phyloP scores from a whole-genome alignment of 495 filamentous ascomycete species.

The Massariosphaeria phaeospora region DNA sequence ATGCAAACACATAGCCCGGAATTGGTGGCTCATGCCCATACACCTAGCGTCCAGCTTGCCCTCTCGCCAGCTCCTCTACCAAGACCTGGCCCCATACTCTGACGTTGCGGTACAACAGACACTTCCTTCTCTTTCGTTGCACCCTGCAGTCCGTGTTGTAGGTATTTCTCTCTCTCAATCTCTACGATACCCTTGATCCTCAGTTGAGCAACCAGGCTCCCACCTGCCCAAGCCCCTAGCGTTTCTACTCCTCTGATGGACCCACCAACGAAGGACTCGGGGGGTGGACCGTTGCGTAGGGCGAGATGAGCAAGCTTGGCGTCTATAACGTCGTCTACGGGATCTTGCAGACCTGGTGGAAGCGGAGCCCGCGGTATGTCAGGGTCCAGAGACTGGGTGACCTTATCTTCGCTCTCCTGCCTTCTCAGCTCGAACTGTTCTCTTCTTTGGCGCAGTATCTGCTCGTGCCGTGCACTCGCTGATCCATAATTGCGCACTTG shows the following conservation, averaged over 20 bases:
- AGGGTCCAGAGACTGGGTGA: conserved; percentile 16
- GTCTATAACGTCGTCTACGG: conserved; percentile 28
- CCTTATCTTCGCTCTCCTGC: conserved; percentile 21
- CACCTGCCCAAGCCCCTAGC: conserved; percentile 83
- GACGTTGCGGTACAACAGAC: conserved; percentile 50
- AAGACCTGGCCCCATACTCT: conserved; percentile 56
- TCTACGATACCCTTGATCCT: conserved; percentile 75
- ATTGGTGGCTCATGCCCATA: conserved; percentile 59
- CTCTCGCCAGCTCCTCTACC: conserved; percentile 53
- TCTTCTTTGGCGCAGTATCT: conserved; percentile 40
- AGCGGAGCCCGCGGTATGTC: conserved; percentile 3
- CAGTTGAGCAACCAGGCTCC: conserved; percentile 66
- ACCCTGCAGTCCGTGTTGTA: conserved; percentile 69
- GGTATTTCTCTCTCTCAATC: conserved; percentile 79
- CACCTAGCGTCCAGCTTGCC: conserved; percentile 72
- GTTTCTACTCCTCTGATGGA: conserved; percentile 71
- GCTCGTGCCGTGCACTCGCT: conserved; percentile 33
- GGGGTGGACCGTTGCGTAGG: conserved; percentile 15
- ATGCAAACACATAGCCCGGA: background rate
- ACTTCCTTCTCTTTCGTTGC: conserved; percentile 61
- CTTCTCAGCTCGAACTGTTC: conserved; percentile 32
- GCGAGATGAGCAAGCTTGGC: conserved; percentile 16
- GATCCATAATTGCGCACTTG: conserved; percentile 48
- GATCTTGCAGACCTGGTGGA: conserved; percentile 12
- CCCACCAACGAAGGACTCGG: conserved; percentile 45